Percentiles rank a stretch among this genome's conserved stretches.
These are phyloP conservation scores for Diutina catenulata DNA, from an alignment of 1,139 yeast species.

Conservation along the genomic window DNA sequence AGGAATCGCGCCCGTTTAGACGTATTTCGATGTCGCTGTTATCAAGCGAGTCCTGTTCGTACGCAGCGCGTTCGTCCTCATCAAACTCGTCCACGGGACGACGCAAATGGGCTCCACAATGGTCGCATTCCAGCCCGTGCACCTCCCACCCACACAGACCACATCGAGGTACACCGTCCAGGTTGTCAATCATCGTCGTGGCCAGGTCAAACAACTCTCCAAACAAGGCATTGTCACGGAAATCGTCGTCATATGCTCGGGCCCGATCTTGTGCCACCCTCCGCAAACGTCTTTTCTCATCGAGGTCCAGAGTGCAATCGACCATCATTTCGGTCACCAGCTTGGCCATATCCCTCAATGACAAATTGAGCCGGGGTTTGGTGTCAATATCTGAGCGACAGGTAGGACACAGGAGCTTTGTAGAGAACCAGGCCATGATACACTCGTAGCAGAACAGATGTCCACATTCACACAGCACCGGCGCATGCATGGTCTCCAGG, in stretches of 20 bases:
- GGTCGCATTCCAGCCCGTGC: slow-evolving; percentile 40
- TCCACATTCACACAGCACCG: slow-evolving; percentile 31
- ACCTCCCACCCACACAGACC: slow-evolving; percentile 80
- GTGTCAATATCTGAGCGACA: slow-evolving; percentile 34
- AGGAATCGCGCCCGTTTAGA: slow-evolving; percentile 9
- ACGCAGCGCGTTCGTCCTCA: not conserved
- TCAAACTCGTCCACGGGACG: slow-evolving; percentile 16
- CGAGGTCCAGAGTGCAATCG: slow-evolving; percentile 14
- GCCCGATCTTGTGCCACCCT: slow-evolving; percentile 16
- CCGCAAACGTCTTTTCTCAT: slow-evolving; percentile 13
- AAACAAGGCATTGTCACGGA: slow-evolving; percentile 25
- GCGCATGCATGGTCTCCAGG: slow-evolving; percentile 33
- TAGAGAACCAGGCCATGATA: slow-evolving; percentile 37
- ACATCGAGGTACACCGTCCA: slow-evolving; percentile 75
- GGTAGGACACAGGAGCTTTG: slow-evolving; percentile 40
- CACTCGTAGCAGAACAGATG: slow-evolving; percentile 39
- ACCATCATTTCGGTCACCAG: slow-evolving; percentile 19
- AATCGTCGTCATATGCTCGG: slow-evolving; percentile 27
- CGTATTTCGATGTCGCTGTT: not conserved
- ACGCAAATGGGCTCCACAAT: slow-evolving; percentile 37
- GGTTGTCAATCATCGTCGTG: slow-evolving; percentile 41
- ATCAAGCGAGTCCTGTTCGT: not conserved
- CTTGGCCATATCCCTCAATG: slow-evolving; percentile 25
- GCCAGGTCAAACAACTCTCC: slow-evolving; percentile 40
- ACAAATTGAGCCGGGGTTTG: slow-evolving; percentile 35